Conservation (phyloP, 352 stramenopile genomes). For the Globisporangium ultimum region DNA sequence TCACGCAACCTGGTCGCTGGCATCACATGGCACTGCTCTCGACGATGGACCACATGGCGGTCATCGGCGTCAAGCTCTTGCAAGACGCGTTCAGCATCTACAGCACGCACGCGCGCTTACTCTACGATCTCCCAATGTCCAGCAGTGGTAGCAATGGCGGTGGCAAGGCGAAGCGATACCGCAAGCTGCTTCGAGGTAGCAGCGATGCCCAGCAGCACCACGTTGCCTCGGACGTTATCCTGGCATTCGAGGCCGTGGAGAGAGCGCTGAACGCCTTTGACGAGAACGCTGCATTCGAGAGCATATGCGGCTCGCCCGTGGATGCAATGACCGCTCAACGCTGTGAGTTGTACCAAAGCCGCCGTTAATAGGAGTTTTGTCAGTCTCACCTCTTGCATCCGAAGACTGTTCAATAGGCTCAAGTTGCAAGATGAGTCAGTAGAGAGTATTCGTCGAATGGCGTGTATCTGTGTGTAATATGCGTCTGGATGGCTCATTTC, state of each 20-base stretch:
- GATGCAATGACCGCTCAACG: background rate
- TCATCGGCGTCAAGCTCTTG: slow-evolving; percentile 14
- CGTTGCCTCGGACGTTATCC: background rate
- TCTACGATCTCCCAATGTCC: slow-evolving; percentile 6
- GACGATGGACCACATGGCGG: slow-evolving; percentile 13
- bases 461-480: no score
- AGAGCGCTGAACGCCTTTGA: slow-evolving; percentile 5
- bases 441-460: no score
- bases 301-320: slow-evolving; percentile 1
- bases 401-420: no score
- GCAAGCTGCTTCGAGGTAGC: slow-evolving; percentile 5
- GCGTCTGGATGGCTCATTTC: no score
- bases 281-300: slow-evolving; percentile 2
- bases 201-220: background rate
- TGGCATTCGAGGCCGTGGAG: background rate
- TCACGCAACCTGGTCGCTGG: slow-evolving; percentile 19
- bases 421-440: no score
- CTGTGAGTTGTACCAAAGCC: background rate
- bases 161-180: background rate
- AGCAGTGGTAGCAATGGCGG: background rate
- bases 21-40: slow-evolving; percentile 13
- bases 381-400: no score
- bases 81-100: slow-evolving; percentile 11
- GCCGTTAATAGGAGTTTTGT: no score
- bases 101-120: slow-evolving; percentile 9